Base-by-base conservation (phyloP, 805 yeast genomes). In the Metschnikowia hibisci region DNA sequence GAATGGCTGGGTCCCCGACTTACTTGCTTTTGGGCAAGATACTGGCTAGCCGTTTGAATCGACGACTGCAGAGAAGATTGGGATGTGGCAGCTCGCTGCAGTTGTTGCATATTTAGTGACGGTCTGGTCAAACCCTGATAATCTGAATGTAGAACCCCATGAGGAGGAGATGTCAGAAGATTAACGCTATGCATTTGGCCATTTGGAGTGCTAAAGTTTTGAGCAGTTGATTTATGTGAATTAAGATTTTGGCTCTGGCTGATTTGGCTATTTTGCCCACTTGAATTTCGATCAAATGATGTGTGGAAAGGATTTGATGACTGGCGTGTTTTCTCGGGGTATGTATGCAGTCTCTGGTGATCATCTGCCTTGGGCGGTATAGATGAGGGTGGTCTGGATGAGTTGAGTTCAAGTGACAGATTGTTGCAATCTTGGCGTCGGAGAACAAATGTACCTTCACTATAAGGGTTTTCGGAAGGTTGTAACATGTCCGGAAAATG, bases 401-500 rank as follows among this genome's bases (percentile, higher is more conserved):
- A 4, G 12, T 27, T 15, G 6, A 10, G 33, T 11, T 37, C 40
- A 10, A 22, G 4, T 22, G 28, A 16, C 9, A 33, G 10, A 10
- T n/a, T n/a, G 34, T 10, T 10, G 30, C 14, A 7, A 9, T 29
- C 33, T 12, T 11, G 34, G 22, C 45, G 45, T 12, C 14, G 23
- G 15, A 47, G n/a, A 15, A 45, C 44, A 29, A 49, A 49, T 28
- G 45, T 39, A 14, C 28, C 37, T 13, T 48, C 53, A 9, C 11
- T 18, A 20, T 34, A 39, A 20, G 32, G 43, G 29, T 41, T 30
- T 3, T 28, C 20, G 44, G 50, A 52, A 31, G 53, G 53, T 46
- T 46, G 53, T 18, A 48, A 40, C 53, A 49, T 46, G 12, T 51
- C 54, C 8, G 53, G 54, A 6, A 47, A 23, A 26, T 27, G 29